phyloP scores from a whole-genome alignment of 2,329 filamentous ascomycete species.

The Exophiala xenobiotica region DNA sequence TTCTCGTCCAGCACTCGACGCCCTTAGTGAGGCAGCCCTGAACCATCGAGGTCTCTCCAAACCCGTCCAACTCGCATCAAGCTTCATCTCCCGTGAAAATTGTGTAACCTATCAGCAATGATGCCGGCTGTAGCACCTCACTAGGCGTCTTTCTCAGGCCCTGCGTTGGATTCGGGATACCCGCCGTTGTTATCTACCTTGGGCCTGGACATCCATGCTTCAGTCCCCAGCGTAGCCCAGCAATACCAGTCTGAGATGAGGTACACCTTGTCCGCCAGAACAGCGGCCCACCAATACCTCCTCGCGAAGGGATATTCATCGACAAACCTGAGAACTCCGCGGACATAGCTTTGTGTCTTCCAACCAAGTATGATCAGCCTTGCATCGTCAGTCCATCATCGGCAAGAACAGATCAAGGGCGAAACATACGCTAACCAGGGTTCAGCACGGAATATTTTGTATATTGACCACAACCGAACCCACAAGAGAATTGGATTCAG shows the following conservation, averaged over 20 bases:
- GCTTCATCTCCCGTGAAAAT: too few species aligned
- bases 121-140: background rate
- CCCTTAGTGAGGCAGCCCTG: too few species aligned
- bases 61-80: too few species aligned
- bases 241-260: conserved; percentile 13
- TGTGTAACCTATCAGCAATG: background rate
- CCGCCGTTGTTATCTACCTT: background rate
- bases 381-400: background rate
- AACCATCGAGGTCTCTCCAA: too few species aligned
- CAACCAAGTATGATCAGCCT: conserved; percentile 1
- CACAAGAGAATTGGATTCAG: conserved; percentile 10
- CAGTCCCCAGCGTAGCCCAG: conserved; percentile 7
- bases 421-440: conserved; percentile 8
- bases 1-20: too few species aligned
- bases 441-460: conserved; percentile 1
- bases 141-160: background rate
- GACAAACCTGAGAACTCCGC: background rate
- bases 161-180: background rate
- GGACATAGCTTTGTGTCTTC: background rate
- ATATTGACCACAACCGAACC: conserved; percentile 2
- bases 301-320: conserved; percentile 4
- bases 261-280: conserved; percentile 6
- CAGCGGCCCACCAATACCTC: conserved; percentile 4
- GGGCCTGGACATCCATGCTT: conserved; percentile 4
- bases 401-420: background rate